phyloP scores from a whole-genome alignment of 83 land plant species.

The Larix sibirica region DNA sequence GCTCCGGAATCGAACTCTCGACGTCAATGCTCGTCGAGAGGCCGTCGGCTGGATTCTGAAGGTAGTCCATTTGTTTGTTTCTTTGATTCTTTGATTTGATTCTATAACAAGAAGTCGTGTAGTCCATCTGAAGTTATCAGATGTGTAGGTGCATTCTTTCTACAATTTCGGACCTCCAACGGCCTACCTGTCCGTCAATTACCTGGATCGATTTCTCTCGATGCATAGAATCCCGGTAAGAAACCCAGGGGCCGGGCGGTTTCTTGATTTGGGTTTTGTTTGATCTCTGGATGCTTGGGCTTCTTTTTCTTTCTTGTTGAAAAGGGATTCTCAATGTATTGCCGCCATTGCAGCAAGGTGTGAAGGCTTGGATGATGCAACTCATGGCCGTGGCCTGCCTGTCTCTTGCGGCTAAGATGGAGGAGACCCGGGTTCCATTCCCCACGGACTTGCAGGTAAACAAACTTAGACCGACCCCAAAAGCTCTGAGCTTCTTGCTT shows the following conservation, averaged over 20 bases:
- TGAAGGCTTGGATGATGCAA: constrained; percentile 46
- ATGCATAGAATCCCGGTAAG: constrained; percentile 46
- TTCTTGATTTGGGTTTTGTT: not conserved
- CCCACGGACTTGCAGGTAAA: constrained; percentile 47
- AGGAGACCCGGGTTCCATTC: constrained; percentile 25
- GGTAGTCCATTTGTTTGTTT: constrained; percentile 17
- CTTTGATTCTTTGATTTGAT: not conserved
- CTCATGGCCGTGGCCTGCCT: constrained; percentile 47
- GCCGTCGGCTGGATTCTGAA: constrained; percentile 68
- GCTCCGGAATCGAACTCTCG: constrained; percentile 37
- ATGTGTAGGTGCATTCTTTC: constrained; percentile 42
- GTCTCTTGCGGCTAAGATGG: constrained; percentile 66
- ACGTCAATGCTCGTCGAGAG: constrained; percentile 37
- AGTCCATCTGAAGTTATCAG: not conserved
- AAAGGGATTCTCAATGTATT: not conserved
- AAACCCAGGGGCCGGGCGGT: not conserved
- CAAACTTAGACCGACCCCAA: too few relatives aligned
- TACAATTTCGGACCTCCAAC: constrained; percentile 58
- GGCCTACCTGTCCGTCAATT: constrained; percentile 65
- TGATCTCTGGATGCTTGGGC: not conserved
- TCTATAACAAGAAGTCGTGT: not conserved
- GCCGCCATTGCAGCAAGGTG: constrained; percentile 25
- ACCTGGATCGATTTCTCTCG: constrained; percentile 66
- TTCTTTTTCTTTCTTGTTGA: not conserved
- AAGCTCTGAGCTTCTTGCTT: not conserved